phyloP scores from a whole-genome alignment of 2,329 filamentous ascomycete genomes.

The Paecilomyces sp. region DNA sequence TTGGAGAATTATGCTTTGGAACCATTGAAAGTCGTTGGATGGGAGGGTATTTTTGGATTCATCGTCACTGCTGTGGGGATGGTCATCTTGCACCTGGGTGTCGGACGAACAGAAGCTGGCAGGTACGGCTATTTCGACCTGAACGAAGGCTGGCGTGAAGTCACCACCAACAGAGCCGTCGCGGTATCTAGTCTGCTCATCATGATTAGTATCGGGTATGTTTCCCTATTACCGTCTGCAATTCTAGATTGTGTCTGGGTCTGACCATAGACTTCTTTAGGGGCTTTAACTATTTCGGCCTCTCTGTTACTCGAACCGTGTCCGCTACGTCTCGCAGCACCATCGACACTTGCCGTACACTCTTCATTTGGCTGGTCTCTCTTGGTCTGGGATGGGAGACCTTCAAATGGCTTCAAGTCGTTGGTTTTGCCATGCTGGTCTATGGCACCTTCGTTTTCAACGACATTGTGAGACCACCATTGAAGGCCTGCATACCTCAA shows the following conservation, averaged over 20 bases:
- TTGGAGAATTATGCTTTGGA: conserved; percentile 72
- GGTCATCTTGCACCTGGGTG: conserved; percentile 66
- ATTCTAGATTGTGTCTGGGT: background rate
- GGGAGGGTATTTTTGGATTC: conserved; percentile 93
- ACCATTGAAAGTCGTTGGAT: conserved; percentile 86
- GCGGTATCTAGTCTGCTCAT: conserved; percentile 75
- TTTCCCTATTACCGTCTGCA: conserved; percentile 10
- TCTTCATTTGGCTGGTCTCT: conserved; percentile 97
- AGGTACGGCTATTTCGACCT: conserved; percentile 84
- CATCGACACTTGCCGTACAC: conserved; percentile 88
- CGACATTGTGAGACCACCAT: conserved; percentile 77
- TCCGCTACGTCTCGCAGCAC: conserved; percentile 90
- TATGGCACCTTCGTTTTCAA: conserved; percentile 98
- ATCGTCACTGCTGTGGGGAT: conserved; percentile 70
- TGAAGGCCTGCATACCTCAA: conserved; percentile 57
- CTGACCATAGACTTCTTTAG: conserved; percentile 37
- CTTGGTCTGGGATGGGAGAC: conserved; percentile 91
- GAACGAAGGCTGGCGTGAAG: conserved; percentile 73
- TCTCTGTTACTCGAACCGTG: conserved; percentile 83
- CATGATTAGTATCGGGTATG: conserved; percentile 95
- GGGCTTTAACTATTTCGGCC: conserved; percentile 97
- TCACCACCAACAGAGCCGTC: conserved; percentile 64
- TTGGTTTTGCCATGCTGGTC: conserved; percentile 80
- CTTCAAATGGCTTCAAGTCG: conserved; percentile 94
- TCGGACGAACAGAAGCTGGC: conserved; percentile 69